Percentiles rank a stretch among this genome's conserved stretches.
These are phyloP conservation scores for Apiotrichum domesticum DNA, from an alignment of 1,284 basidiomycete species.

Conservation along the genomic window DNA sequence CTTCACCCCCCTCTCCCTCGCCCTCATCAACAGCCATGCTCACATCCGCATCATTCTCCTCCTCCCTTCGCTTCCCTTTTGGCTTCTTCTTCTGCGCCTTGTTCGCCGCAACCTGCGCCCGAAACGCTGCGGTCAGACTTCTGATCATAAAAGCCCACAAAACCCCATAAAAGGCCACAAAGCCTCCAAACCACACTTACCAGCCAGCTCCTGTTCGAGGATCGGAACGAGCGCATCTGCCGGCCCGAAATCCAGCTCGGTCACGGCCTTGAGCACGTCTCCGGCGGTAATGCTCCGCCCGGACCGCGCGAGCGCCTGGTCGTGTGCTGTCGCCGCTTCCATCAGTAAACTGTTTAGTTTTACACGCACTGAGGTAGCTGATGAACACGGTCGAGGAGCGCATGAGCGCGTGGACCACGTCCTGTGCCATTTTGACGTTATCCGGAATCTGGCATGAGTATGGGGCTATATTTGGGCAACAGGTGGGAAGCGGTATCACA, in stretches of 20 bases:
- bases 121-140: conserved; percentile 26
- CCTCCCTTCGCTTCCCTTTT: conserved; percentile 40
- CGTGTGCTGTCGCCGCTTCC: conserved; percentile 56
- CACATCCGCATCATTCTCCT: conserved; percentile 5
- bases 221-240: conserved; percentile 60
- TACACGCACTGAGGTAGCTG: conserved; percentile 68
- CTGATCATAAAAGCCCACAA: not conserved
- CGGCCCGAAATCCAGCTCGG: conserved; percentile 62
- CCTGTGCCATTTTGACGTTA: conserved; percentile 76
- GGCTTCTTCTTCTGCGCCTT: conserved; percentile 34
- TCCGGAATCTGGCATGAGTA: conserved; percentile 61
- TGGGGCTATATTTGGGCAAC: not conserved
- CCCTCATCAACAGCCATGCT: conserved; percentile 29
- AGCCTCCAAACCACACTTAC: conserved; percentile 48
- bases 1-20: conserved; percentile 33
- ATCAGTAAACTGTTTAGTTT: conserved; percentile 39
- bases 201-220: conserved; percentile 64
- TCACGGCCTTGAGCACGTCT: conserved; percentile 79
- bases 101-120: conserved; percentile 19
- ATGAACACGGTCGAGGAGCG: conserved; percentile 87
- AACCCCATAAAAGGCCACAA: too few species aligned
- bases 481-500: not conserved
- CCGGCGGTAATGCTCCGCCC: conserved; percentile 82
- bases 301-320: conserved; percentile 72
- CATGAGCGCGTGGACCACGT: conserved; percentile 70